Base-by-base conservation (phyloP, 2,329 filamentous ascomycete species). In the Nemania serpens region DNA sequence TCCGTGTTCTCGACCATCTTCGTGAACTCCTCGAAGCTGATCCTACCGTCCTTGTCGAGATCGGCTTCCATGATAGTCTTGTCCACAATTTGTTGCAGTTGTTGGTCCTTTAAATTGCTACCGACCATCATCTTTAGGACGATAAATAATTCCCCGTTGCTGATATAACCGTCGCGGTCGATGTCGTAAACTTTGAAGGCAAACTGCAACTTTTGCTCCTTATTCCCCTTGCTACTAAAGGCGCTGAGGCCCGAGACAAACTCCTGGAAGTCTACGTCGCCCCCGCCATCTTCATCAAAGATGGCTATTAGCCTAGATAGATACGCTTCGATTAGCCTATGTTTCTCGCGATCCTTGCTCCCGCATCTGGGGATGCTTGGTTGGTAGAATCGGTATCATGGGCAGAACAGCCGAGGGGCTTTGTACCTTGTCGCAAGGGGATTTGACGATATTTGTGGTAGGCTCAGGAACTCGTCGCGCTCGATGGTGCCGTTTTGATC, bases 71-170 rank as follows among this genome's bases (percentile, higher is more conserved):
- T 98, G 76, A 99, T 98, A 62, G 95, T 99, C 87, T 99, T 99
- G 82, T 99, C 95, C 70, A 99, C 95, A 75, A 99, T 99, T 86
- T 94, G 95, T 81, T 99, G 95, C 75, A 99, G 81, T 81, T 99
- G 95, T 79, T 97, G 92, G 77, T 99, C 95, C 84, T 99, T 99
- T 73, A 99, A 81, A 78, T 99, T 99, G 81, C 91, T 97, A 62
- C 95, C 95, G 53, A 99, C 95, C 95, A 99, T 99, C 95, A 99
- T 99, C 90, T 99, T 99, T 73, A 99, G 84, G 73, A 99, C 95
- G 73, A 99, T 98, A 78, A 98, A 99, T 53, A 99, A 86, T 82
- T 99, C 95, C 72, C 95, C 95, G 78, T 99, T 99, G 82, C 91
- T 96, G 74, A 99, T 99, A 80, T 91, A 99, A 22, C 95, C 95